A percentile compares a stretch with the other conserved stretches of the same genome.
Conservation (phyloP, 768 basidiomycete genomes). For the Chalciporus sphaerocephalus region DNA sequence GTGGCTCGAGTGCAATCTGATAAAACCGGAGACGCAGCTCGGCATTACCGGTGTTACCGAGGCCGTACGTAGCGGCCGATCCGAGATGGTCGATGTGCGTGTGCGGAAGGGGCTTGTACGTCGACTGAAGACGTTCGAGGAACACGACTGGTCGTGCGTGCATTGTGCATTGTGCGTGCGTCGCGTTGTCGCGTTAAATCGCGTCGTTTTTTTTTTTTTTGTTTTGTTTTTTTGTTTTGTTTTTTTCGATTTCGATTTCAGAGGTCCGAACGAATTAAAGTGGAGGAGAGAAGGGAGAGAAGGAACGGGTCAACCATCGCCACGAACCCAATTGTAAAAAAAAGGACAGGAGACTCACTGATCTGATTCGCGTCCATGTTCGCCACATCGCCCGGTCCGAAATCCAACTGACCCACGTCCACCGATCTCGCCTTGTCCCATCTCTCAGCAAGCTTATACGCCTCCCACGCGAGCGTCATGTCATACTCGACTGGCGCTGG, state of each 20-base stretch:
- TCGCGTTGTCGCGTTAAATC: too few relatives aligned
- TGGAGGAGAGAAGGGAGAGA: too few relatives aligned
- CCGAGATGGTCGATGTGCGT: slow-evolving; percentile 59
- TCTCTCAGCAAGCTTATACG: slow-evolving; percentile 64
- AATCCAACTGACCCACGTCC: slow-evolving; percentile 46
- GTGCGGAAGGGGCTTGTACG: slow-evolving; percentile 47
- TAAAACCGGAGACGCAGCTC: slow-evolving; percentile 82
- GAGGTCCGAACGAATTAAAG: too few relatives aligned
- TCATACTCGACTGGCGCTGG: slow-evolving; percentile 78
- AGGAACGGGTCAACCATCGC: too few relatives aligned
- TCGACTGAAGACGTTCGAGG: slow-evolving; percentile 67
- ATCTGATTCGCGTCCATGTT: slow-evolving; percentile 74
- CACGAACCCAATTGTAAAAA: too few relatives aligned
- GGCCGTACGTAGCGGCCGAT: slow-evolving; percentile 35
- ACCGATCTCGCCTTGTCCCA: slow-evolving; percentile 66
- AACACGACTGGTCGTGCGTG: slow-evolving; percentile 84
- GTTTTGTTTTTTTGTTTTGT: too few relatives aligned
- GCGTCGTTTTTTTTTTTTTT: too few relatives aligned
- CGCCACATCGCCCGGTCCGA: slow-evolving; percentile 56
- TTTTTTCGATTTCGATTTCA: too few relatives aligned
- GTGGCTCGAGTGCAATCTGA: slow-evolving; percentile 56
- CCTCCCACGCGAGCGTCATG: slow-evolving; percentile 58
- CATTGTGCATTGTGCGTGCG: too few relatives aligned
- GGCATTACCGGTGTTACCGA: slow-evolving; percentile 55
- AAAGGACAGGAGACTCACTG: slow-evolving; percentile 37